phyloP scores from a whole-genome alignment of 2,329 filamentous ascomycete genomes.

The Phialemonium atrogriseum region DNA sequence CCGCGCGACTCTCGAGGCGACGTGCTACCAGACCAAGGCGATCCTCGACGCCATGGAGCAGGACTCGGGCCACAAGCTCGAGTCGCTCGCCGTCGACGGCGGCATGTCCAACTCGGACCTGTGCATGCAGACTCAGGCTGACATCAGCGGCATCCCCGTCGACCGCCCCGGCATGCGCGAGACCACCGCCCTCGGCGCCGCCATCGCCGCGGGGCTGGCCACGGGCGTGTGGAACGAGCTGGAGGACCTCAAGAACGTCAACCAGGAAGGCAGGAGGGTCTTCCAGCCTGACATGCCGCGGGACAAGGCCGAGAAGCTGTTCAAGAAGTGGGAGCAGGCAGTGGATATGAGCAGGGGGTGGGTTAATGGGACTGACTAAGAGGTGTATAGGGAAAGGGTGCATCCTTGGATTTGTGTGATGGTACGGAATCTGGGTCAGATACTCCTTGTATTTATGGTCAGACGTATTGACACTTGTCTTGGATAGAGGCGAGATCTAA shows the following conservation, averaged over 20 bases:
- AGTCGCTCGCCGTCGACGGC: constrained; percentile 74
- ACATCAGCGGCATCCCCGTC: constrained; percentile 75
- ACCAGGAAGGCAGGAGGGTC: constrained; percentile 57
- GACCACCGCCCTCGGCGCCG: constrained; percentile 80
- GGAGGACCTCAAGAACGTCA: constrained; percentile 65
- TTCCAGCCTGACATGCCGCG: constrained; percentile 59
- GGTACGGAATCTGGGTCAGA: too few species aligned
- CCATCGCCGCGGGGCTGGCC: constrained; percentile 82
- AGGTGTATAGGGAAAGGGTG: too few species aligned
- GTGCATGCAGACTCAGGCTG: constrained; percentile 86
- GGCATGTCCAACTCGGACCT: constrained; percentile 84
- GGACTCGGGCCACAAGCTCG: constrained; percentile 69
- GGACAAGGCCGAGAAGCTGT: constrained; percentile 32
- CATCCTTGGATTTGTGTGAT: too few species aligned
- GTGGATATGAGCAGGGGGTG: constrained; percentile 52
- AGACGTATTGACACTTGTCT: too few species aligned
- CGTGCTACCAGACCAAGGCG: constrained; percentile 86
- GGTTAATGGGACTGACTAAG: too few species aligned
- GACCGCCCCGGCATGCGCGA: constrained; percentile 83
- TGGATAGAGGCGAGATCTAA: too few species aligned
- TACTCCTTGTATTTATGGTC: too few species aligned
- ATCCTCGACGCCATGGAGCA: constrained; percentile 88
- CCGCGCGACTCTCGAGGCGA: constrained; percentile 81
- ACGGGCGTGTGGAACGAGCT: constrained; percentile 71
- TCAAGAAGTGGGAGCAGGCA: constrained; percentile 46